Base-by-base conservation (phyloP, 192 early-diverging fungal species). In the Gigaspora rosea region DNA sequence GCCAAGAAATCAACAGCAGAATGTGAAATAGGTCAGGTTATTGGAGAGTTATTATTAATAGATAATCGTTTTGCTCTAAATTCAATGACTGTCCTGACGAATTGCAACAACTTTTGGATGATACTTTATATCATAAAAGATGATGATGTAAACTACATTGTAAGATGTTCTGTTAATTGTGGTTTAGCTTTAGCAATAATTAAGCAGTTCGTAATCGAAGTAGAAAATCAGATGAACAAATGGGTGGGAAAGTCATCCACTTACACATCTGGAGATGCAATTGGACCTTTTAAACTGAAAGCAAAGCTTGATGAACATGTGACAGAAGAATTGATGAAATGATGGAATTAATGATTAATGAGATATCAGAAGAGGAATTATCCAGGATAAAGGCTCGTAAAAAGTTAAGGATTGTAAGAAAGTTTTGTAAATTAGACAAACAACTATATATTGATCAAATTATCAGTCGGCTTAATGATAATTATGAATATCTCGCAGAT, bases 41-140 rank as follows among this genome's bases (percentile, higher is more conserved):
- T 70, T 3, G 49, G 49, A 51, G 67, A 69, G 46, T 69, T 69
- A 69, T 69, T 69, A 6, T 15, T 69, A 22, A 50, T 69, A 50
- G 46, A 69, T 69, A 20, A 69, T 12, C 18, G 4, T 7, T 11
- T 27, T 35, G 0, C n/a, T 8, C 22, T 22, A 15, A 16, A 70
- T 70, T 70, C 22, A 20, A 70, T 70, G 22, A 16, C 13, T 33
- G 22, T 70, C 47, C 15, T 70, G 4, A 70, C 46, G 13, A 20
- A 70, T 52, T 70, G 47, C 49, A 22, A 46, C 50, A 20, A 70
- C 9, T 12, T 22, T 70, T 70, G 49, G 68, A 20, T 27, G 6
- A 49, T 70, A 32, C 50, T 12, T 33, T n/a, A 50, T 16, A 50
- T 70, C 9, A 0, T 33, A 7, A 8, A 22, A 51, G 10, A 8